These are phyloP conservation scores for Globisporangium parvum DNA, from an alignment of 352 stramenopile genomes.

Conservation along the genomic window DNA sequence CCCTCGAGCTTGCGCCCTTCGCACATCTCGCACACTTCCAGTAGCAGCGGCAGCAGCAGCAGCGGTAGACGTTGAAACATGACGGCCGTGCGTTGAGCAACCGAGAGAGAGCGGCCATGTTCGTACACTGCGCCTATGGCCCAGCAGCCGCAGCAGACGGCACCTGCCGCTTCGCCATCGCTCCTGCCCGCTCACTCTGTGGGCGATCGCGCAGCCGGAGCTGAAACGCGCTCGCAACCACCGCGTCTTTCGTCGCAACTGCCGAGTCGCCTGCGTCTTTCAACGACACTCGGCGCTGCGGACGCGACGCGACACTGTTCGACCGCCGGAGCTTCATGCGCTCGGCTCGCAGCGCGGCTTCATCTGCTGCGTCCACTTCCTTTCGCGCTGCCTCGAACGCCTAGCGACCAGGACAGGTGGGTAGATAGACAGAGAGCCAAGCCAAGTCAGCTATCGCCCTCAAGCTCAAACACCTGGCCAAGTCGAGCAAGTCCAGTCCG, in stretches of 20 bases:
- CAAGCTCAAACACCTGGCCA: too few relatives aligned
- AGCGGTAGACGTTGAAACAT: too few relatives aligned
- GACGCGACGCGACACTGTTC: constrained; percentile 7
- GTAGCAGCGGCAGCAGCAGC: too few relatives aligned
- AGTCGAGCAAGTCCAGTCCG: background rate
- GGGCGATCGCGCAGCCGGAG: too few relatives aligned
- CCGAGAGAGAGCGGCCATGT: too few relatives aligned
- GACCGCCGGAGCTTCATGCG: constrained; percentile 51
- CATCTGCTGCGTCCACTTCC: constrained; percentile 65
- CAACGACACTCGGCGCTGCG: too few relatives aligned
- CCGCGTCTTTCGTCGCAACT: constrained; percentile 2
- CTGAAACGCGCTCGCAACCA: too few relatives aligned
- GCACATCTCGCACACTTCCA: too few relatives aligned
- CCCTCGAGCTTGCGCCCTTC: too few relatives aligned
- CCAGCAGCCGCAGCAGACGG: background rate
- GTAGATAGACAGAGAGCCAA: background rate
- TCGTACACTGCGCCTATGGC: too few relatives aligned
- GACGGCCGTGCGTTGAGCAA: too few relatives aligned
- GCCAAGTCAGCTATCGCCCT: too few relatives aligned
- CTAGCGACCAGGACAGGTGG: constrained; percentile 15
- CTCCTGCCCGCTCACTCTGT: background rate
- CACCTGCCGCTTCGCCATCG: background rate
- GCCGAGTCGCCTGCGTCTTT: background rate
- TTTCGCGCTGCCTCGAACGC: constrained; percentile 58
- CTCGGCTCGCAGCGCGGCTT: constrained; percentile 46